Evolutionary conservation across 2,329 filamentous ascomycete genomes (phyloP), one percentile per base, ranked within the genome.

Genomic region (Talaromyces sp.): DNA sequence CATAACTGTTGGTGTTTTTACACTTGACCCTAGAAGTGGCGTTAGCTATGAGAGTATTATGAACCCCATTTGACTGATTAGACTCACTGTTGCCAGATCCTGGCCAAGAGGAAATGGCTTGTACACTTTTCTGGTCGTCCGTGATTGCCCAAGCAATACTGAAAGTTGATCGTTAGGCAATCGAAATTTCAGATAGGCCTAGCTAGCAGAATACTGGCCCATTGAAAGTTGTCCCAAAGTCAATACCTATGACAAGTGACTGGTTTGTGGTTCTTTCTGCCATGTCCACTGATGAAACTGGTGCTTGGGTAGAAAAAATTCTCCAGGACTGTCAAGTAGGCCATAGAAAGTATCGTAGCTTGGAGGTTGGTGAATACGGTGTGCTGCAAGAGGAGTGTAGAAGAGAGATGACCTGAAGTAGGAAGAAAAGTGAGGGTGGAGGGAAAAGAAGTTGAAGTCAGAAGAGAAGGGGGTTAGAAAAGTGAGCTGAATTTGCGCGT

Each of bases 171-270:
- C 29, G 15, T 59, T 5, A 56, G 29, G 3, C 10, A 13, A 13
- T 47, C 5, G 8, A 19, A 47, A 22, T 47, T 5, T 43, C 17
- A 43, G 15, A n/a, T n/a, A n/a, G n/a, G n/a, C n/a, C n/a, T n/a
- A n/a, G n/a, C n/a, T 6, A 43, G 15, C 5, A 10, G 25, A 11
- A 19, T 51, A 51, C 65, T 31, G 63, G 73, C 71, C 74, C 72
- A 53, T 70, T 75, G 58, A 70, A 76, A 8, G 74, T 75, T 17
- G 73, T 76, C 2, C 73, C 74, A 58, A 74, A 75, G 56, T 75
- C 73, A 25, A 75, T 49, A 0, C 71, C 73, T 13, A 75, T 67
- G 27, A 73, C 65, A 10, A 74, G 38, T 53, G 70, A 66, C 29
- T 59, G 65, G 2, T 19, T 43, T n/a, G 5, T 43, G 40, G 5